phyloP scores from a whole-genome alignment of 2,329 filamentous ascomycete genomes.

The Cordyceps cateniannulata region DNA sequence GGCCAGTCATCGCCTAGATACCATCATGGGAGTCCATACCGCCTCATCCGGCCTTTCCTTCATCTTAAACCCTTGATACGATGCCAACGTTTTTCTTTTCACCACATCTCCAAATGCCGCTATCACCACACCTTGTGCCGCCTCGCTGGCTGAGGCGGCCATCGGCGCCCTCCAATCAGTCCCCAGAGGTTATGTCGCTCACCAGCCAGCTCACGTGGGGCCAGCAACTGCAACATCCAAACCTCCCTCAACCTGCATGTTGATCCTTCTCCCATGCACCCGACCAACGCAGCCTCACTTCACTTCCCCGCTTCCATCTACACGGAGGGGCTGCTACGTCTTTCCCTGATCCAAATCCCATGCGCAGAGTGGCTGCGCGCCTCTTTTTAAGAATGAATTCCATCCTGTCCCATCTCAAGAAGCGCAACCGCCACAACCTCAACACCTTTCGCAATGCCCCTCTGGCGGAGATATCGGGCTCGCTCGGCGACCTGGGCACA shows the following conservation, averaged over 20 bases:
- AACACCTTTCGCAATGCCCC: slow-evolving; percentile 40
- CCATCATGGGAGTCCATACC: neutral
- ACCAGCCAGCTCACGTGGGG: neutral
- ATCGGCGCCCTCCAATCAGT: neutral
- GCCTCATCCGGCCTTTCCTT: neutral
- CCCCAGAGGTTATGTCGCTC: neutral
- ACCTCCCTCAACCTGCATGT: neutral
- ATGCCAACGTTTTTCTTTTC: neutral
- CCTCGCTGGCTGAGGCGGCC: neutral
- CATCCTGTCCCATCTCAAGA: slow-evolving; percentile 20
- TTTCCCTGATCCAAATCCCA: neutral
- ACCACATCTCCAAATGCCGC: neutral
- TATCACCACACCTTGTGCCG: neutral
- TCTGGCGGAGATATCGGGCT: slow-evolving; percentile 74
- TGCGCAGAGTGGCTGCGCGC: slow-evolving; percentile 1
- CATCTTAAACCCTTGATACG: too few species aligned
- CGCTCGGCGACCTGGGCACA: slow-evolving; percentile 81
- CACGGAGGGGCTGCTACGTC: neutral
- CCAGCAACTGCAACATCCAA: too few species aligned
- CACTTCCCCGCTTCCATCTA: neutral
- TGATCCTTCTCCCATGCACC: neutral
- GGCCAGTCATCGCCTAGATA: neutral
- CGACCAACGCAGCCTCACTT: neutral
- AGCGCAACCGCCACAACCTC: slow-evolving; percentile 41
- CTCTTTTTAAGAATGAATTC: slow-evolving; percentile 7